These are phyloP conservation scores for Aspergillus hortae DNA, from an alignment of 2,329 filamentous ascomycete species.

Conservation along the genomic window DNA sequence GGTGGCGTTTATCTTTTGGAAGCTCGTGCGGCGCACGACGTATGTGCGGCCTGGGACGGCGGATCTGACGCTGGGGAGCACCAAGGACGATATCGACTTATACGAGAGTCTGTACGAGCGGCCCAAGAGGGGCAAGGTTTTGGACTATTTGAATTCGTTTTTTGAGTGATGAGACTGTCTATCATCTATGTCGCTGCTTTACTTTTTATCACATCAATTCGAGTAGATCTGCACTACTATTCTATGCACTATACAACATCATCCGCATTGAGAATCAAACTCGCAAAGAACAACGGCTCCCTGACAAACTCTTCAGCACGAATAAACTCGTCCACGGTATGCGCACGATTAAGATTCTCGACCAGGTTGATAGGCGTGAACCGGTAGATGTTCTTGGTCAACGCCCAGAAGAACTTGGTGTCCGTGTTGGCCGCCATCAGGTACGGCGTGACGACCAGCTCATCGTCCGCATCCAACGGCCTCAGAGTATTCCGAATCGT, in stretches of 20 bases:
- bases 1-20: constrained; percentile 64
- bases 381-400: constrained; percentile 46
- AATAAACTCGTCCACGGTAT: constrained; percentile 37
- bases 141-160: constrained; percentile 2
- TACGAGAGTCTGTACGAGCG: constrained; percentile 16
- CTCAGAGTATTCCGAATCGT: constrained; percentile 19
- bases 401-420: constrained; percentile 47
- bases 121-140: constrained; percentile 1
- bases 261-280: constrained; percentile 25
- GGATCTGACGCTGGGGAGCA: constrained; percentile 45
- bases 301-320: constrained; percentile 22
- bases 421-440: constrained; percentile 53
- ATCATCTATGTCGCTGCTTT: neutral
- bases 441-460: constrained; percentile 48
- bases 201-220: no score
- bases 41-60: constrained; percentile 53
- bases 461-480: neutral
- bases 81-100: constrained; percentile 25
- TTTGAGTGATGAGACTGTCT: neutral
- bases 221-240: no score
- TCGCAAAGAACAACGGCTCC: constrained; percentile 26
- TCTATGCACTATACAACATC: constrained; percentile 6
- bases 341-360: constrained; percentile 28
- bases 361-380: constrained; percentile 22
- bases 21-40: constrained; percentile 60